These are phyloP conservation scores for Aureobasidium namibiae DNA, from an alignment of 2,329 filamentous ascomycete species.

Conservation along the genomic window DNA sequence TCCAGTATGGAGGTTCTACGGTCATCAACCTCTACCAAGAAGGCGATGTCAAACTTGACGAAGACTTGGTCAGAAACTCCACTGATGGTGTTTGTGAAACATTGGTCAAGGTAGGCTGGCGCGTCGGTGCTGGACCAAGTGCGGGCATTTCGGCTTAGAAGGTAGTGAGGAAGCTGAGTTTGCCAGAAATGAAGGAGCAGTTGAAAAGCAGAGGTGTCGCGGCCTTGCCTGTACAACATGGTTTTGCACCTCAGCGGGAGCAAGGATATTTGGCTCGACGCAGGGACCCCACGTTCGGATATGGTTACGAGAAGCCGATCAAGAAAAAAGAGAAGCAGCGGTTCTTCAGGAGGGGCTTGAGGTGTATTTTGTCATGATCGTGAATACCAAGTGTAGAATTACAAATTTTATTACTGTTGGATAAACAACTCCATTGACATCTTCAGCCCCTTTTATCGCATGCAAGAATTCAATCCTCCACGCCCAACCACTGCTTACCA, in stretches of 20 bases:
- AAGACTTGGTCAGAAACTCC: constrained; percentile 33
- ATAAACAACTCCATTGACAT: too few relatives aligned
- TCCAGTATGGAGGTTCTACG: constrained; percentile 36
- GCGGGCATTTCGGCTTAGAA: not conserved
- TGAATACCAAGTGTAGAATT: too few relatives aligned
- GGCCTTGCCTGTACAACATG: not conserved
- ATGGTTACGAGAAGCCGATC: not conserved
- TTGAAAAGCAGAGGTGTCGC: not conserved
- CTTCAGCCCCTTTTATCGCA: too few relatives aligned
- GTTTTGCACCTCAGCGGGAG: not conserved
- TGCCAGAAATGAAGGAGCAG: too few relatives aligned
- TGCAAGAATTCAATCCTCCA: too few relatives aligned
- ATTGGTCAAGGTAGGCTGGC: constrained; percentile 31
- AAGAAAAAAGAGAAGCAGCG: not conserved
- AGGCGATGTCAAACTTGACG: constrained; percentile 29
- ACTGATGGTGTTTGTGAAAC: constrained; percentile 32
- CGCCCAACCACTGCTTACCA: constrained; percentile 12
- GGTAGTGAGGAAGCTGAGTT: not conserved
- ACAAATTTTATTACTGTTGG: too few relatives aligned
- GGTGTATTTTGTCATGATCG: not conserved
- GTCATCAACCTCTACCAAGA: constrained; percentile 33
- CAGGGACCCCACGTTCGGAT: too few relatives aligned
- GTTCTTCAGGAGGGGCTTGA: not conserved
- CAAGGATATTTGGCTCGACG: not conserved
- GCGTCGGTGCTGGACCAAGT: constrained; percentile 17